Evolutionary conservation across 768 basidiomycete genomes (phyloP).

Genomic region (Calocera viscosa): DNA sequence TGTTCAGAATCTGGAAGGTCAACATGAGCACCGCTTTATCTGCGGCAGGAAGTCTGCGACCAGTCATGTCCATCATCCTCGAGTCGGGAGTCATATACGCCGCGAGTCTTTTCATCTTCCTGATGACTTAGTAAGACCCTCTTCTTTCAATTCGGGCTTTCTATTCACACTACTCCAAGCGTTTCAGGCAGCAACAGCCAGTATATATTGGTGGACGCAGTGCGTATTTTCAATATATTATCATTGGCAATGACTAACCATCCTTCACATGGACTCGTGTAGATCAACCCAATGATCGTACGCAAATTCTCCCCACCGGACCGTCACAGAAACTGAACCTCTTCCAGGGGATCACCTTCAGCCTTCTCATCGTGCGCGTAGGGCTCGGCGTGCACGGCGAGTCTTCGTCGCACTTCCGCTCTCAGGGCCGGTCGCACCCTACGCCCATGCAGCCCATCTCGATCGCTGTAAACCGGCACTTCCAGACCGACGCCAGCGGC

Average conservation of each 20-base stretch:
- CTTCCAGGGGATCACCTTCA: conserved; percentile 29
- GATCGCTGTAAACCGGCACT: not conserved
- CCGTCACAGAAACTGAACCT: not conserved
- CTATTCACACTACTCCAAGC: no score
- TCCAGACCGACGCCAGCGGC: not conserved
- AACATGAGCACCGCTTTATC: conserved; percentile 19
- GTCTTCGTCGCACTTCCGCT: conserved; percentile 3
- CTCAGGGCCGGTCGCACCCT: not conserved
- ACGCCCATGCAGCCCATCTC: not conserved
- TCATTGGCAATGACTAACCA: no score
- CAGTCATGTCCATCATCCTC: conserved; percentile 28
- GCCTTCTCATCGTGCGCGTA: conserved; percentile 33
- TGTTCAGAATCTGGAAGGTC: conserved; percentile 28
- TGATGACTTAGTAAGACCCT: conserved; percentile 30
- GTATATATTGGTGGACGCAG: conserved; percentile 30
- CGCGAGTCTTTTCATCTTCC: conserved; percentile 25
- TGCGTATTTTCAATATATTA: no score
- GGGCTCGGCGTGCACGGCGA: conserved; percentile 23
- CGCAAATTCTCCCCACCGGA: not conserved
- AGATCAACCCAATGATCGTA: conserved; percentile 32
- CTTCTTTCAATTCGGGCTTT: no score
- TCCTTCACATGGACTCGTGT: not conserved
- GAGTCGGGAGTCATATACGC: conserved; percentile 33
- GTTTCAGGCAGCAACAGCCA: conserved; percentile 28
- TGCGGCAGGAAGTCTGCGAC: conserved; percentile 22